phyloP scores from a whole-genome alignment of 1,139 yeast genomes.

The Sugiyamaella xylanicola region DNA sequence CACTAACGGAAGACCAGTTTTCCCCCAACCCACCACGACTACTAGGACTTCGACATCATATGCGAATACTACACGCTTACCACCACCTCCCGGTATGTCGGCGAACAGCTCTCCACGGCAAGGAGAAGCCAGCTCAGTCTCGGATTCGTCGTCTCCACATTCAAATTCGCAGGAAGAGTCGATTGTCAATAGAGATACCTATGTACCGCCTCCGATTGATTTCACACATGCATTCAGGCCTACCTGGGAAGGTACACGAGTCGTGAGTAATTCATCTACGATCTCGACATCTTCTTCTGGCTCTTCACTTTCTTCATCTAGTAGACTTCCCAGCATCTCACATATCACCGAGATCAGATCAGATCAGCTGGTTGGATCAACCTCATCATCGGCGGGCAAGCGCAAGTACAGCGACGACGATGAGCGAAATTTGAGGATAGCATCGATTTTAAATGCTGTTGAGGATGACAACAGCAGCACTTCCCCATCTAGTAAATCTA shows the following conservation, averaged over 20 bases:
- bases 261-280: constrained; percentile 12
- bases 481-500: constrained; percentile 3
- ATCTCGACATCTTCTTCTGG: constrained; percentile 7
- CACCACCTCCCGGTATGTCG: constrained; percentile 9
- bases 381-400: constrained; percentile 12
- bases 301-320: constrained; percentile 18
- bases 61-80: neutral
- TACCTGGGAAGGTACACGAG: constrained; percentile 8
- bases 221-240: constrained; percentile 39
- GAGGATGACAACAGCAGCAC: constrained; percentile 12
- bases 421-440: constrained; percentile 25
- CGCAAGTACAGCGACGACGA: constrained; percentile 22
- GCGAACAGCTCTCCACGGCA: constrained; percentile 9
- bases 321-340: constrained; percentile 17
- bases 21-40: constrained; percentile 15
- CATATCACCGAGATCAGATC: constrained; percentile 17
- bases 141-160: constrained; percentile 13
- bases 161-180: constrained; percentile 19
- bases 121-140: constrained; percentile 4
- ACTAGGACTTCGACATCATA: constrained; percentile 10
- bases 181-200: constrained; percentile 22
- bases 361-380: constrained; percentile 1
- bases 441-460: constrained; percentile 30
- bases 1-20: neutral
- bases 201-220: constrained; percentile 40